Evolutionary conservation across 2,329 filamentous ascomycete species (phyloP).

Genomic region (Pseudonectria buxi): DNA sequence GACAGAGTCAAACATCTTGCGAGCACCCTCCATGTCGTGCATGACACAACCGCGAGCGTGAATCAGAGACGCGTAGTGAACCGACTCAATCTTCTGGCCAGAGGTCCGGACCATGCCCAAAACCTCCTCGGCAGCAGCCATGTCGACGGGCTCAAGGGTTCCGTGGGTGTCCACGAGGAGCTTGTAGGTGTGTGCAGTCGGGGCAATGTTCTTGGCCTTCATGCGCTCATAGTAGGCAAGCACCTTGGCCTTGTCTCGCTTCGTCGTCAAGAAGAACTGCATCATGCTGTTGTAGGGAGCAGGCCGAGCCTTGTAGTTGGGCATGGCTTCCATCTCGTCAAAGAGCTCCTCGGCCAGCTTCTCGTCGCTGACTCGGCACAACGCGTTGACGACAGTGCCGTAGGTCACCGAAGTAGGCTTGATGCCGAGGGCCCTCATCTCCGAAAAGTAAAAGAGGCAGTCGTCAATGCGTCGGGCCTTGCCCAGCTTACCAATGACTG

Average conservation of each 20-base stretch:
- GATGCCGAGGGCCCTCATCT: constrained; percentile 90
- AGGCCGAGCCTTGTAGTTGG: constrained; percentile 96
- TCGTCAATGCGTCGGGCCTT: constrained; percentile 97
- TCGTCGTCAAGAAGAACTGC: constrained; percentile 97
- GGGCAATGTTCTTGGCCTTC: constrained; percentile 76
- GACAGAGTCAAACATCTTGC: constrained; percentile 74
- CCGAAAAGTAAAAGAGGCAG: constrained; percentile 94
- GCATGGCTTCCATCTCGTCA: constrained; percentile 98
- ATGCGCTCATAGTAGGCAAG: constrained; percentile 93
- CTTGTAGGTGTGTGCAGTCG: constrained; percentile 96
- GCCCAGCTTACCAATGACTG: constrained; percentile 93
- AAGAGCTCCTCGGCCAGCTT: constrained; percentile 97
- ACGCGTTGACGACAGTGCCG: constrained; percentile 93
- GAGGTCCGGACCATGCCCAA: constrained; percentile 69
- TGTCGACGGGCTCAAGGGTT: constrained; percentile 84
- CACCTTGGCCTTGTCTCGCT: constrained; percentile 91
- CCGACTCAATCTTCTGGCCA: constrained; percentile 75
- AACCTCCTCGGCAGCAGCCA: constrained; percentile 78
- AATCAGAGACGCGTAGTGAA: constrained; percentile 92
- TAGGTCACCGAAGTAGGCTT: constrained; percentile 97
- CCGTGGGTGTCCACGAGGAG: constrained; percentile 93
- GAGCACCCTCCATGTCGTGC: constrained; percentile 82
- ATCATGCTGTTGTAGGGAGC: constrained; percentile 99
- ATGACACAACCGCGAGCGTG: constrained; percentile 92
- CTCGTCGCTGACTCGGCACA: constrained; percentile 95